These are phyloP conservation scores for Ceratocystis papillata DNA, from an alignment of 2,329 filamentous ascomycete genomes.

Conservation along the genomic window DNA sequence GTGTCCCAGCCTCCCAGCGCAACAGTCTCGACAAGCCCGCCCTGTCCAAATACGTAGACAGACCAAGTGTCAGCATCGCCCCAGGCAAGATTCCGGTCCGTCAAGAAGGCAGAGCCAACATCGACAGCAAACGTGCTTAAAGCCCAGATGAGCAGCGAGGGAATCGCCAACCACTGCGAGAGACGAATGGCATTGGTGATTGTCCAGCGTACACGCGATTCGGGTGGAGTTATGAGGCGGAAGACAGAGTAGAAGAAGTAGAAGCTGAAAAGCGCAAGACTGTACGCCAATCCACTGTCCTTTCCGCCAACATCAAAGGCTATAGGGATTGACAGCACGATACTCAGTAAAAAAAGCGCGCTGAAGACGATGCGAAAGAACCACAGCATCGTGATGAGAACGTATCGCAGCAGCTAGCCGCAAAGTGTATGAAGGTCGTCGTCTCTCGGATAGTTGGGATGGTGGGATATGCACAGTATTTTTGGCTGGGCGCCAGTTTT, in stretches of 20 bases:
- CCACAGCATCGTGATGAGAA: conserved; percentile 56
- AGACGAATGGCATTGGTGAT: conserved; percentile 59
- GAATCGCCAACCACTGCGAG: conserved; percentile 79
- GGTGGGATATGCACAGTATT: background rate
- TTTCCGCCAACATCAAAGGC: conserved; percentile 96
- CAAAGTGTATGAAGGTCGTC: background rate
- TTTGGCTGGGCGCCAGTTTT: background rate
- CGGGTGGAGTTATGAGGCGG: conserved; percentile 68
- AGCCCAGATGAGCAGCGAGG: conserved; percentile 82
- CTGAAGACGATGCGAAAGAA: conserved; percentile 70
- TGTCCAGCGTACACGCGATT: conserved; percentile 62
- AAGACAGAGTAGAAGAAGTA: conserved; percentile 80
- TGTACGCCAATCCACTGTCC: conserved; percentile 89
- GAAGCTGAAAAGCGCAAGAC: conserved; percentile 75
- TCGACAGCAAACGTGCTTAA: conserved; percentile 93
- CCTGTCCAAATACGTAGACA: conserved; percentile 81
- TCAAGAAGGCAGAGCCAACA: conserved; percentile 63
- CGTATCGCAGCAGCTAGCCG: background rate
- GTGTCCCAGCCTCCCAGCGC: conserved; percentile 84
- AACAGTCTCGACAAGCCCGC: conserved; percentile 67
- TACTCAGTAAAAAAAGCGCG: conserved; percentile 75
- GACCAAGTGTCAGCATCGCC: conserved; percentile 56
- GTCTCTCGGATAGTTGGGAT: background rate
- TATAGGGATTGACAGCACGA: conserved; percentile 90
- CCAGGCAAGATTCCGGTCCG: conserved; percentile 57